These are phyloP conservation scores for Ambrosia trifida DNA, from an alignment of 129 eudicot genomes.

Conservation along the genomic window DNA sequence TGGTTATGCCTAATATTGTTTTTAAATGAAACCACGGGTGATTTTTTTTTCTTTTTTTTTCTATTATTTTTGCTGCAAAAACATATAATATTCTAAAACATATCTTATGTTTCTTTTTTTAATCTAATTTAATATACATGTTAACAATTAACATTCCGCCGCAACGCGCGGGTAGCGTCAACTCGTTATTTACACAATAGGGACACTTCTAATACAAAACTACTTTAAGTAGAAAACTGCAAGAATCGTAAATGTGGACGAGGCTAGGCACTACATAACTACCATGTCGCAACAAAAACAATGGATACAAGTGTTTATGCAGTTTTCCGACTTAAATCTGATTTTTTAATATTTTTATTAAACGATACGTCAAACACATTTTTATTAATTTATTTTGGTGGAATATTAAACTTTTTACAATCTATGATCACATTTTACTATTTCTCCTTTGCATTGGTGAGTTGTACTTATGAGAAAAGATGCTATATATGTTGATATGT, in stretches of 20 bases:
- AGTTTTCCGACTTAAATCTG: not conserved
- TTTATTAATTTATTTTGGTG: not conserved
- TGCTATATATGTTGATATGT: slow-evolving; percentile 12
- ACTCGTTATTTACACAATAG: not conserved
- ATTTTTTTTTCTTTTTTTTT: too few relatives aligned
- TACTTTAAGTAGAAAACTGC: not conserved
- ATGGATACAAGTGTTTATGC: not conserved
- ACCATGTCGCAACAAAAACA: not conserved
- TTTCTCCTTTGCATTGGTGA: not conserved
- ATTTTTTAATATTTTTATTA: not conserved
- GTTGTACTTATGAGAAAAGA: slow-evolving; percentile 18
- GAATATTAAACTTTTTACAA: not conserved
- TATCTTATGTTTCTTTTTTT: too few relatives aligned
- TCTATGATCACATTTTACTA: slow-evolving; percentile 15
- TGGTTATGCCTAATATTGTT: too few relatives aligned
- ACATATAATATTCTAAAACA: too few relatives aligned
- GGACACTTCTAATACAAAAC: not conserved
- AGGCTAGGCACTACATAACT: not conserved
- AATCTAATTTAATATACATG: too few relatives aligned
- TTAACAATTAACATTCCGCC: too few relatives aligned
- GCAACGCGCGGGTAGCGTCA: too few relatives aligned
- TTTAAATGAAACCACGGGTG: too few relatives aligned
- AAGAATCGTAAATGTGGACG: not conserved
- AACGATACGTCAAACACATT: not conserved
- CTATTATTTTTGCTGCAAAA: too few relatives aligned